These are phyloP conservation scores for Hortiboletus campestris DNA, from an alignment of 768 basidiomycete species.

Conservation along the genomic window DNA sequence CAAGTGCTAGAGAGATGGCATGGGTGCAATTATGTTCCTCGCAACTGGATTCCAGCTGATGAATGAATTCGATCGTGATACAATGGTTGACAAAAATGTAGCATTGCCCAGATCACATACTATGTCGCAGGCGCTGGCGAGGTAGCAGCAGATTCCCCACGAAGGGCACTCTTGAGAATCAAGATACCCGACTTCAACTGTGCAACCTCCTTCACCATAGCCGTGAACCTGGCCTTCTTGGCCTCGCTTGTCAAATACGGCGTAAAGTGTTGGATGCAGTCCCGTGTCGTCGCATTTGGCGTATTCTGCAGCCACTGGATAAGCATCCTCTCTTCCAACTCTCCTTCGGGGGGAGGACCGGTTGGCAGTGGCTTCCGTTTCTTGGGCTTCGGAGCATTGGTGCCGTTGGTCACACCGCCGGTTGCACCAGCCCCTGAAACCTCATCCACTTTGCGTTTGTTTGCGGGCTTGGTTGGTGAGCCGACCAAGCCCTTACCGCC, in stretches of 20 bases:
- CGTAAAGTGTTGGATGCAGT: conserved; percentile 79
- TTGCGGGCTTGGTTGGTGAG: conserved; percentile 39
- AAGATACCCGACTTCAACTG: conserved; percentile 65
- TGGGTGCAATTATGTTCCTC: not conserved
- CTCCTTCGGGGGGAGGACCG: conserved; percentile 46
- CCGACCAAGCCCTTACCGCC: conserved; percentile 19
- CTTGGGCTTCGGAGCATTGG: conserved; percentile 46
- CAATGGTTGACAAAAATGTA: conserved; percentile 17
- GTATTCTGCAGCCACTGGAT: conserved; percentile 74
- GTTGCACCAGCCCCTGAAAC: conserved; percentile 22
- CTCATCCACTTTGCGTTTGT: conserved; percentile 62
- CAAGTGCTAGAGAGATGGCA: not conserved
- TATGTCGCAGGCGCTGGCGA: conserved; percentile 26
- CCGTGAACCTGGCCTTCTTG: conserved; percentile 75
- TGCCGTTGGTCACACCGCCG: conserved; percentile 14
- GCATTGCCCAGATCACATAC: conserved; percentile 14
- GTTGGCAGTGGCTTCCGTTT: conserved; percentile 47
- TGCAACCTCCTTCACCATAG: conserved; percentile 77
- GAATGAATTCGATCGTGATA: conserved; percentile 15
- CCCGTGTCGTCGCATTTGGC: conserved; percentile 68
- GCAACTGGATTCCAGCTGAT: conserved; percentile 11
- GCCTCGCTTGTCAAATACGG: conserved; percentile 67
- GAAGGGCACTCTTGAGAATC: conserved; percentile 47
- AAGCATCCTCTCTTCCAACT: conserved; percentile 63
- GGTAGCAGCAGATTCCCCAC: conserved; percentile 28